A percentile compares a stretch with the other conserved stretches of the same genome.
phyloP scores from a whole-genome alignment of 257 asterid species.

The Apocynum venetum region DNA sequence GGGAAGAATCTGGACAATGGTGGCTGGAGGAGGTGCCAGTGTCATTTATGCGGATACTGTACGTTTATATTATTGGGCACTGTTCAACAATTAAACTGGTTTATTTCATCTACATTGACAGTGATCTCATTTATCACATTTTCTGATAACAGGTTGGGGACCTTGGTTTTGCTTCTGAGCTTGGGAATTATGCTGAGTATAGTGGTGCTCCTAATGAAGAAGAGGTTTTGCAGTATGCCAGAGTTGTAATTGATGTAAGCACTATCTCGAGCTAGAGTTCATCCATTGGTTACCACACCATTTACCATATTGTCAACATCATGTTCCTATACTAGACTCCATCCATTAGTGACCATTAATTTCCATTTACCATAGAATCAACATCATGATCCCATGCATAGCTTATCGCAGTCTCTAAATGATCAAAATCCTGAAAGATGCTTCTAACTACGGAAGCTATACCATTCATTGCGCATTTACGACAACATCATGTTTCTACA shows the following conservation, averaged over 20 bases:
- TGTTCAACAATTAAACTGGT: background rate
- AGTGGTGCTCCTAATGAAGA: conserved; percentile 98
- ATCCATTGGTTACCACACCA: background rate
- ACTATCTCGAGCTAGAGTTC: background rate
- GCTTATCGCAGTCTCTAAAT: too few relatives aligned
- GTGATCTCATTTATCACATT: background rate
- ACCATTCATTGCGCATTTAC: too few relatives aligned
- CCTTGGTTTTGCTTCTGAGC: conserved; percentile 92
- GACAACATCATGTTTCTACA: too few relatives aligned
- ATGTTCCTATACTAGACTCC: too few relatives aligned
- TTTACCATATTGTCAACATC: background rate
- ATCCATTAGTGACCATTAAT: background rate
- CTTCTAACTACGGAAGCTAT: too few relatives aligned
- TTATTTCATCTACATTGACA: background rate
- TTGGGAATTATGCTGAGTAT: conserved; percentile 92
- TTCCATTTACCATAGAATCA: background rate
- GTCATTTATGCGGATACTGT: conserved; percentile 94
- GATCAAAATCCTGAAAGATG: too few relatives aligned
- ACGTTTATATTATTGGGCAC: conserved; percentile 20
- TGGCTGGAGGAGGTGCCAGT: conserved; percentile 99
- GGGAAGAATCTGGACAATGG: conserved; percentile 98
- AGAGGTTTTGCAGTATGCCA: conserved; percentile 92
- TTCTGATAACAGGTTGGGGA: conserved; percentile 68
- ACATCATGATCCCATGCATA: too few relatives aligned
- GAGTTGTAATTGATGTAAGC: conserved; percentile 92